Percentiles rank a stretch among this genome's conserved stretches.
phyloP scores from a whole-genome alignment of 345 rosid genomes.

The Odontarrhena argentea region DNA sequence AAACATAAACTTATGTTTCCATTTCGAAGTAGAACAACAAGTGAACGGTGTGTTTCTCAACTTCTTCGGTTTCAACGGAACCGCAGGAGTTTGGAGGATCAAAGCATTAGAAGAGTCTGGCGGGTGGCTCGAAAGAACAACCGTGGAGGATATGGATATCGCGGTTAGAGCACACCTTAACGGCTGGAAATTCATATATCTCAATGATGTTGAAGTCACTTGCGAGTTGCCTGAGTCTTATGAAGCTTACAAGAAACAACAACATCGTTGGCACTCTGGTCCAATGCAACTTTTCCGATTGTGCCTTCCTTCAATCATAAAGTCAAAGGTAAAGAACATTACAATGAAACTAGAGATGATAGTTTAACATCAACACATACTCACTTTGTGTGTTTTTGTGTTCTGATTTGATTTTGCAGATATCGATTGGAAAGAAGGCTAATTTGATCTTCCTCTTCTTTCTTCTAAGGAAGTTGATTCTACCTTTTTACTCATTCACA shows the following conservation, averaged over 20 bases:
- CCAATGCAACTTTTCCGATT: conserved; percentile 89
- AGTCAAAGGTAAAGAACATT: conserved; percentile 60
- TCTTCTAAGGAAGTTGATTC: conserved; percentile 79
- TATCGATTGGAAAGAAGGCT: conserved; percentile 68
- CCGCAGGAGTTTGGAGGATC: conserved; percentile 92
- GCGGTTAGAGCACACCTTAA: conserved; percentile 86
- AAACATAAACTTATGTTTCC: conserved; percentile 85
- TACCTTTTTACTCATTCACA: conserved; percentile 93
- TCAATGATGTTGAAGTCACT: conserved; percentile 76
- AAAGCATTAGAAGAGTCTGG: conserved; percentile 84
- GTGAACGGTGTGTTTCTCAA: conserved; percentile 76
- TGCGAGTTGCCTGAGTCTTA: conserved; percentile 86
- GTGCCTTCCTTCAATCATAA: conserved; percentile 72
- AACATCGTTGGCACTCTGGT: conserved; percentile 95
- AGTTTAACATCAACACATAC: background rate
- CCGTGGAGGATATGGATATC: conserved; percentile 94
- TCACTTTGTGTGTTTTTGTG: background rate
- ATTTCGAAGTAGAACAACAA: conserved; percentile 94
- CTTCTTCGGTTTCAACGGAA: conserved; percentile 93
- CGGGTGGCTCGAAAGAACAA: conserved; percentile 93
- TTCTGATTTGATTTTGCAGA: conserved; percentile 44
- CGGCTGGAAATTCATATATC: conserved; percentile 85
- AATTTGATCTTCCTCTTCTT: conserved; percentile 86
- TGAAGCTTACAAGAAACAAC: conserved; percentile 88
- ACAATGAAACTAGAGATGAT: background rate